A percentile compares a stretch with the other conserved stretches of the same genome.
phyloP scores from a whole-genome alignment of 495 filamentous ascomycete genomes.

The Zalerion maritima region DNA sequence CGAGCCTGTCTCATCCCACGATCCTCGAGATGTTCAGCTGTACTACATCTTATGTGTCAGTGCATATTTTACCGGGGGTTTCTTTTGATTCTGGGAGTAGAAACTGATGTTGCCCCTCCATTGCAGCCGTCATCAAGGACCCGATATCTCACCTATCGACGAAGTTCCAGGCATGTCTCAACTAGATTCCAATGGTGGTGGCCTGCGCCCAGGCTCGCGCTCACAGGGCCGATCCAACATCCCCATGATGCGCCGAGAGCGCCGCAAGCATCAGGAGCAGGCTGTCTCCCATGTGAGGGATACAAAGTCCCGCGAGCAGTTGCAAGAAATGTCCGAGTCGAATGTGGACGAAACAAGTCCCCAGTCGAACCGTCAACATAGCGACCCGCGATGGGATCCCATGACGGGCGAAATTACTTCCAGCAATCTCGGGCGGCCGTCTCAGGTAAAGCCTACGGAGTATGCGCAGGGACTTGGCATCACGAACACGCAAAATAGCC shows the following conservation, averaged over 20 bases:
- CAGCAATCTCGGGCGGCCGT: constrained; percentile 25
- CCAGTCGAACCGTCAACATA: no score
- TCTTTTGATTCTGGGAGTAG: no score
- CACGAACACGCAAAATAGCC: constrained; percentile 8
- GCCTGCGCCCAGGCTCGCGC: constrained; percentile 7
- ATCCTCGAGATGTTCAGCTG: no score
- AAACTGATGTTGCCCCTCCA: constrained; percentile 11
- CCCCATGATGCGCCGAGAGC: constrained; percentile 34
- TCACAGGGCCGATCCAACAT: constrained; percentile 25
- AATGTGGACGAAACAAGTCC: constrained; percentile 10
- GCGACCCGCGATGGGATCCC: constrained; percentile 30
- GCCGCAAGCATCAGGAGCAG: constrained; percentile 26
- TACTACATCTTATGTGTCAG: no score
- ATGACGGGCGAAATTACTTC: constrained; percentile 34
- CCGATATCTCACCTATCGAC: constrained; percentile 38
- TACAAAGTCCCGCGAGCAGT: constrained; percentile 16
- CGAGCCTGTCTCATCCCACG: constrained; percentile 1
- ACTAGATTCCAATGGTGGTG: constrained; percentile 10
- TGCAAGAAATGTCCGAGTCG: background rate
- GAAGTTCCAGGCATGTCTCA: constrained; percentile 25
- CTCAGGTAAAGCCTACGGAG: constrained; percentile 32
- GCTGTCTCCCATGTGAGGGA: constrained; percentile 17
- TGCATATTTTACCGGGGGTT: no score
- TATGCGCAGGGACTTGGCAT: constrained; percentile 24
- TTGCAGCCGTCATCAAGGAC: constrained; percentile 9